Evolutionary conservation across 176 grass and related monocot species (phyloP), one percentile per base, ranked within the genome.

Genomic region (Eleusine indica): DNA sequence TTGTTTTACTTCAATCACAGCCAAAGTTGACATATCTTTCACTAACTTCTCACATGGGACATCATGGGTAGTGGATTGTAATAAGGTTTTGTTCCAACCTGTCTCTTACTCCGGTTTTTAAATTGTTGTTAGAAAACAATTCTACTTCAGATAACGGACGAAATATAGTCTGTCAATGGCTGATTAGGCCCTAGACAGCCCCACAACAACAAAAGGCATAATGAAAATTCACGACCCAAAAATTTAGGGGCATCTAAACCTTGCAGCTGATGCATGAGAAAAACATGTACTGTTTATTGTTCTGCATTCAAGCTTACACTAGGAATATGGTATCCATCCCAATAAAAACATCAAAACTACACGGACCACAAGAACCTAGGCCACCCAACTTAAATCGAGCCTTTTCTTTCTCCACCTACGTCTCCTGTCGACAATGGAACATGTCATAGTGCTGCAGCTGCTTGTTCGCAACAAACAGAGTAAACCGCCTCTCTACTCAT

Each of bases 331-430:
- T 91, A 76, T 87, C 61, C 67, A 32, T 35, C 43, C 86, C 73
- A 84, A 84, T 53, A 80, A 75, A 65, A 90, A 86, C 76, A 88
- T 75, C 79, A 84, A 87, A 89, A 89, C 85, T 89, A 91, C 80
- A 82, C 38, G 32, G 87, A 85, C 30, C 73, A 73, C 77, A 88
- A 87, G 73, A 89, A 60, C 65, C 32, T 66, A 66, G 60, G 60
- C 85, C 44, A 47, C 80, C 80, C 77, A 43, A 88, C 85, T 82
- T 54, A 81, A 67, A 42, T 76, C 63, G 57, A 82, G 49, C 16
- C 29, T 69, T 82, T 90, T 66, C 80, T 92, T 76, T 76, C 68
- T 90, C 88, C 82, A 83, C 71, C 79, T 93, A 84, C 76, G 76
- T 65, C 22, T 77, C 83, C 79, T 96, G 91, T 91, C 87, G 76